Base-by-base conservation (phyloP, 179 eudicot species). In the Actinidia arguta region DNA sequence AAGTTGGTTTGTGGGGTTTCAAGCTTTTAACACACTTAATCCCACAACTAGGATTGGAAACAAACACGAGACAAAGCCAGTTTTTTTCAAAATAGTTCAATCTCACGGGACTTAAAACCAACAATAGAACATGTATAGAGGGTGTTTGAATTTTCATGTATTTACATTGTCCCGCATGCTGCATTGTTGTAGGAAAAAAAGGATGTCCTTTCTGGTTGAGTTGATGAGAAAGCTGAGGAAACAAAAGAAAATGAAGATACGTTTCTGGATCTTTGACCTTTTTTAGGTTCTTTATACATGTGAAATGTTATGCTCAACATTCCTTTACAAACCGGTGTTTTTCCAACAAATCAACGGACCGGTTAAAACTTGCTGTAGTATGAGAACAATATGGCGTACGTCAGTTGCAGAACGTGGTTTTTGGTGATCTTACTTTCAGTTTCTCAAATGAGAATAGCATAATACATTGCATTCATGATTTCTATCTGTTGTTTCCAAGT, bases 401-500 rank as follows among this genome's bases (percentile, higher is more conserved):
- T 51, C 50, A 27, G 50, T 67, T 17, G 59, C 62, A 6, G 27
- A 42, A 42, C 13, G 8, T 58, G 20, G 6, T 61, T 42, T 18
- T 62, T 25, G 7, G 13, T 58, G n/a, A 22, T 77, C 17, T 0
- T n/a, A 59, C 62, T 24, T 27, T 27, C 5, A 4, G 61, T 36
- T 18, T 0, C 10, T 11, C 46, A 24, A n/a, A 75, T 9, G 50
- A 36, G 66, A 55, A 36, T 12, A 39, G 22, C 27, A 4, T 27
- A 46, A 61, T 17, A 62, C 44, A 77, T 76, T 46, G 9, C 22
- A 62, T 62, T 63, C 69, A 14, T 77, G 22, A 25, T 61, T 25
- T 13, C 55, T 46, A 13, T 62, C n/a, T 25, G 46, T 42, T 77
- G 69, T 76, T 76, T 76, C 39, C 74, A 31, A 72, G 1, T 31